Evolutionary conservation across 768 basidiomycete species (phyloP).

Genomic region (Leucocoprinus sp.): DNA sequence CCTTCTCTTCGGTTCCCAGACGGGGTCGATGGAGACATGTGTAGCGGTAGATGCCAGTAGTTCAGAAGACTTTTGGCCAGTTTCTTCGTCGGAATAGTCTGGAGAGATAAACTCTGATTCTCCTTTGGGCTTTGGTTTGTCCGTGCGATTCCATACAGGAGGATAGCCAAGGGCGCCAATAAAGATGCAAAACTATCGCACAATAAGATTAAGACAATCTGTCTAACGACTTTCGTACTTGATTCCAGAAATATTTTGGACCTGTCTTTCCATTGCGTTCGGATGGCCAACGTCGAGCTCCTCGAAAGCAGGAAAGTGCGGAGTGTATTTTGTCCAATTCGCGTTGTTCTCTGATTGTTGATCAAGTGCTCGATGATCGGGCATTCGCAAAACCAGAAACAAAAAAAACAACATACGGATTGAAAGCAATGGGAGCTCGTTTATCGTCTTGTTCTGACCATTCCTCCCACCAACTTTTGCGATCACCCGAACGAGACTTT

Average conservation of each 20-base stretch:
- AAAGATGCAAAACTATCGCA: conserved; percentile 4
- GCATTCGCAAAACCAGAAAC: too few relatives aligned
- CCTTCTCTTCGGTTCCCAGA: not conserved
- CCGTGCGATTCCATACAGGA: conserved; percentile 8
- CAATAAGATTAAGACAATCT: not conserved
- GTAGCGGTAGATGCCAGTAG: not conserved
- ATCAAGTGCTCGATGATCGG: not conserved
- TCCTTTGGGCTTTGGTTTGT: not conserved
- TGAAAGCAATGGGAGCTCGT: not conserved
- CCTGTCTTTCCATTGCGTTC: conserved; percentile 1
- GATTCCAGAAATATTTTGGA: conserved; percentile 6
- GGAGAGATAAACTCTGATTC: not conserved
- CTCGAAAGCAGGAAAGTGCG: conserved; percentile 1
- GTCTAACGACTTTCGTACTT: not conserved
- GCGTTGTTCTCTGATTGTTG: not conserved
- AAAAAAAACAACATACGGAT: conserved; percentile 6
- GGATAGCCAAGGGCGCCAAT: conserved; percentile 3
- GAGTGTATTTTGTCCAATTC: not conserved
- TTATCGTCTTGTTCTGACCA: conserved; percentile 2
- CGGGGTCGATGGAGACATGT: not conserved
- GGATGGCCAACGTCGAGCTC: conserved; percentile 1
- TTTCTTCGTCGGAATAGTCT: conserved; percentile 3
- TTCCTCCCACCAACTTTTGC: conserved; percentile 7
- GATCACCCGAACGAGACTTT: not conserved
- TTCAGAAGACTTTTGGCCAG: not conserved